phyloP scores from a whole-genome alignment of 2,329 filamentous ascomycete species.

The Alternaria triticimaculans region DNA sequence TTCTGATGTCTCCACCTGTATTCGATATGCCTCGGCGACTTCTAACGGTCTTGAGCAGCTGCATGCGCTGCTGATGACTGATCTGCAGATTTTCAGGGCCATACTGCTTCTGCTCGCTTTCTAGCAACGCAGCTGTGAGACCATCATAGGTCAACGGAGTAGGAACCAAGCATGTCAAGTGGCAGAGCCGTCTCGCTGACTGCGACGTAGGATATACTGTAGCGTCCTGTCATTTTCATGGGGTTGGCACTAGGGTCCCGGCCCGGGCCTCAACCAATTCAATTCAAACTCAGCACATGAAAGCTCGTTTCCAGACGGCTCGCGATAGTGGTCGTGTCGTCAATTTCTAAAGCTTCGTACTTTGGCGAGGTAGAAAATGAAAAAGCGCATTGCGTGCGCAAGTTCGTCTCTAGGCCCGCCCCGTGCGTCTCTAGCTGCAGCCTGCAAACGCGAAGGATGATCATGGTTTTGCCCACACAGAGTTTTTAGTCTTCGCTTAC shows the following conservation, averaged over 20 bases:
- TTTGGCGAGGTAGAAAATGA: neutral
- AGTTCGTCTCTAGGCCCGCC: neutral
- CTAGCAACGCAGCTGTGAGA: neutral
- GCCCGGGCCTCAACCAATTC: constrained; percentile 1
- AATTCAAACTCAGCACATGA: neutral
- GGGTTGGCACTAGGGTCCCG: neutral
- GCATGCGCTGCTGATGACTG: neutral
- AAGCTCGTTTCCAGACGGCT: neutral
- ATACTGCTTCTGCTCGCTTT: neutral
- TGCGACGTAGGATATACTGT: neutral
- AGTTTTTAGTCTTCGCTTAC: constrained; percentile 5
- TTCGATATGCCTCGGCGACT: neutral
- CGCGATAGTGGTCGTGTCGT: neutral
- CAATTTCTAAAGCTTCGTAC: neutral
- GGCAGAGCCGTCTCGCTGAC: neutral
- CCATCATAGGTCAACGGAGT: neutral
- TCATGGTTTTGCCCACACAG: neutral
- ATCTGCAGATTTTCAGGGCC: neutral
- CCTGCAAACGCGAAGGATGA: constrained; percentile 1
- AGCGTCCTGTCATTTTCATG: neutral
- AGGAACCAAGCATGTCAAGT: neutral
- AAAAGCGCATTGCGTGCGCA: neutral
- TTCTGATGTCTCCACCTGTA: neutral
- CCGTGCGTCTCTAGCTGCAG: neutral
- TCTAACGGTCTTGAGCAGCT: neutral